These are phyloP conservation scores for Litsea cubeba DNA, from an alignment of 164 flowering plant genomes.

Conservation along the genomic window DNA sequence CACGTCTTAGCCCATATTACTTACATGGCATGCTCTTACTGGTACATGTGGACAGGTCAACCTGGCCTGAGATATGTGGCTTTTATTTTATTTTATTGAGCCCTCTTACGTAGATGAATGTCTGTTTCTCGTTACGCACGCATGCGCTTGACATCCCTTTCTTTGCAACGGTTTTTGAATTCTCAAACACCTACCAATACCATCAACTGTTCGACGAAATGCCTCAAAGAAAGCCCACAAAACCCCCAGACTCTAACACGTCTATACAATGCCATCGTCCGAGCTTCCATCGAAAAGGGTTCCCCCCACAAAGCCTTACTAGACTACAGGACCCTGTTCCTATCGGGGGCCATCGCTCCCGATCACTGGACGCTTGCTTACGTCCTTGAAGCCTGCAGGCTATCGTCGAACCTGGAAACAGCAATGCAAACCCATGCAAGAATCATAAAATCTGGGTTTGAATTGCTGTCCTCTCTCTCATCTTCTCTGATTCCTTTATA, in stretches of 20 bases:
- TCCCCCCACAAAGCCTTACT: slow-evolving; percentile 21
- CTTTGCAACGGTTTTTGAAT: not conserved
- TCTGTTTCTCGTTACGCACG: not conserved
- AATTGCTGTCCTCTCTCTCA: slow-evolving; percentile 27
- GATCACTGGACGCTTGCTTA: slow-evolving; percentile 12
- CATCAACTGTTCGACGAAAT: slow-evolving; percentile 18
- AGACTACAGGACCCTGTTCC: slow-evolving; percentile 12
- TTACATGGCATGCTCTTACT: too few species aligned
- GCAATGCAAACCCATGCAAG: slow-evolving; percentile 12
- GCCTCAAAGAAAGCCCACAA: slow-evolving; percentile 9
- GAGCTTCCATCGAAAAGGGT: slow-evolving; percentile 30
- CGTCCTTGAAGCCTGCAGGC: slow-evolving; percentile 25
- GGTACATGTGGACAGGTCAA: too few species aligned
- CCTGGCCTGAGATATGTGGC: too few species aligned
- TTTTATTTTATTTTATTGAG: too few species aligned
- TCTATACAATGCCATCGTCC: slow-evolving; percentile 12
- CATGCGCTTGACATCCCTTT: not conserved
- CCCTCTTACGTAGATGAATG: too few species aligned
- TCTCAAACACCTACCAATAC: not conserved
- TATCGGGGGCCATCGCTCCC: slow-evolving; percentile 1
- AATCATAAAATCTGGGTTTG: slow-evolving; percentile 46
- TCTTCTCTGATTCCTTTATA: slow-evolving; percentile 39
- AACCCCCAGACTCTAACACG: not conserved
- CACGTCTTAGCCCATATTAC: too few species aligned
- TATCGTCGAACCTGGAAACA: not conserved